phyloP scores from a whole-genome alignment of 1,284 basidiomycete genomes.

The Trichosporon ovoides region DNA sequence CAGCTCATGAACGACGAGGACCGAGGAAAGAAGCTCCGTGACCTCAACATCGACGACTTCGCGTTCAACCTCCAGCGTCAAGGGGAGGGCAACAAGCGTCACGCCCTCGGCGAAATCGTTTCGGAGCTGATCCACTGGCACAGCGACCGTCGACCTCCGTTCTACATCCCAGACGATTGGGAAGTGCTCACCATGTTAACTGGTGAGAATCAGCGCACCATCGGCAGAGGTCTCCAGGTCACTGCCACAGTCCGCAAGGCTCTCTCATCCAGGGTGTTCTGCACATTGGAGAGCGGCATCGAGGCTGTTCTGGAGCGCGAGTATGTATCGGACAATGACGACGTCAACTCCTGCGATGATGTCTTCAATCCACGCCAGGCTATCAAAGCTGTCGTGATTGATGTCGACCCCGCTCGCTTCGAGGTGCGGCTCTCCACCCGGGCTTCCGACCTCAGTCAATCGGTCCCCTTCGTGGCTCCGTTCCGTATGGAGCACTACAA shows the following conservation, averaged over 20 bases:
- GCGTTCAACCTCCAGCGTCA: constrained; percentile 74
- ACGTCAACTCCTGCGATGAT: constrained; percentile 49
- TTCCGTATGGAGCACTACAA: constrained; percentile 41
- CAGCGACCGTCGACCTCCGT: constrained; percentile 67
- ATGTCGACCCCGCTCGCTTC: constrained; percentile 62
- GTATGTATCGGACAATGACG: constrained; percentile 56
- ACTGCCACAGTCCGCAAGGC: constrained; percentile 60
- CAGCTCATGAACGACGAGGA: constrained; percentile 80
- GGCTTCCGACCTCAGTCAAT: constrained; percentile 58
- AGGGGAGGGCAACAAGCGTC: constrained; percentile 77
- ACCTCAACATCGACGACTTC: constrained; percentile 94
- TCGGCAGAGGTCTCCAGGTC: constrained; percentile 75
- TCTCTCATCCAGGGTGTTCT: constrained; percentile 34
- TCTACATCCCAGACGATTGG: constrained; percentile 64
- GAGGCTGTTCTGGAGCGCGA: constrained; percentile 72
- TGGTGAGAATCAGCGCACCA: constrained; percentile 77
- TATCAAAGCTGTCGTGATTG: constrained; percentile 73
- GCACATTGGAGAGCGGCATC: constrained; percentile 76
- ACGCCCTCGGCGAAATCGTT: constrained; percentile 81
- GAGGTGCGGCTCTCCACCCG: constrained; percentile 73
- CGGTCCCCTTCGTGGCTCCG: constrained; percentile 36
- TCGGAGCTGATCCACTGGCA: constrained; percentile 83
- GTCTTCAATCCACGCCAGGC: constrained; percentile 69
- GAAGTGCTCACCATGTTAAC: constrained; percentile 93
- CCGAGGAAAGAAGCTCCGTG: constrained; percentile 74